Evolutionary conservation across 2,329 filamentous ascomycete species (phyloP).

Genomic region (Trichoderma afroharzianum): DNA sequence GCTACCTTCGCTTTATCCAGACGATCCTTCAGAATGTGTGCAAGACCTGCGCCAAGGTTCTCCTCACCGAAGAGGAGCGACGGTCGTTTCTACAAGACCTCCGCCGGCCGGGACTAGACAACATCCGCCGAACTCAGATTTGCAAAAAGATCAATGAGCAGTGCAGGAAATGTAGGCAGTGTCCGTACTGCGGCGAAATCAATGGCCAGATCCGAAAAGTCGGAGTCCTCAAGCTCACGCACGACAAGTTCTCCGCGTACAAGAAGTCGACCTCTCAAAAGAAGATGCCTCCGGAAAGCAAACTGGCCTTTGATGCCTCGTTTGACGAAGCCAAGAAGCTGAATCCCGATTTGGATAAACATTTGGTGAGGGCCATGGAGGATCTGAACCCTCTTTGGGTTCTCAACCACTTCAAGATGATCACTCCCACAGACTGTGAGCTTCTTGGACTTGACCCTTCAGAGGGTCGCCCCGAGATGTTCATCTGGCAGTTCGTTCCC

Average conservation of each 20-base stretch:
- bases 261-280: conserved; percentile 84
- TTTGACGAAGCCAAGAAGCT: conserved; percentile 75
- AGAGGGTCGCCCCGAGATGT: conserved; percentile 90
- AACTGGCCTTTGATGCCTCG: conserved; percentile 79
- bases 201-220: conserved; percentile 93
- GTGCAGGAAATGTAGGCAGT: conserved; percentile 81
- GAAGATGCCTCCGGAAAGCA: conserved; percentile 78
- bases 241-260: conserved; percentile 87
- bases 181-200: conserved; percentile 73
- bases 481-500: conserved; percentile 94
- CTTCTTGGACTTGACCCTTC: conserved; percentile 81
- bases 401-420: conserved; percentile 85
- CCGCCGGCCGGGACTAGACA: conserved; percentile 74
- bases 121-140: conserved; percentile 75
- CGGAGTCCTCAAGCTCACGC: conserved; percentile 86
- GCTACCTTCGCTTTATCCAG: conserved; percentile 91
- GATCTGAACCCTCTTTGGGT: conserved; percentile 88
- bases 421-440: conserved; percentile 82
- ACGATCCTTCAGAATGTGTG: conserved; percentile 92
- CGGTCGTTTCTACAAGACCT: conserved; percentile 75
- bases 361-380: conserved; percentile 87
- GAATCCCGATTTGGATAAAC: conserved; percentile 82
- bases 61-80: conserved; percentile 78
- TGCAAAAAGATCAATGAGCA: conserved; percentile 86
- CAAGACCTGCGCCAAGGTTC: conserved; percentile 81